Percentiles rank a stretch among this genome's conserved stretches.
phyloP scores from a whole-genome alignment of 2,329 filamentous ascomycete genomes.

The Furcasterigmium sp. region DNA sequence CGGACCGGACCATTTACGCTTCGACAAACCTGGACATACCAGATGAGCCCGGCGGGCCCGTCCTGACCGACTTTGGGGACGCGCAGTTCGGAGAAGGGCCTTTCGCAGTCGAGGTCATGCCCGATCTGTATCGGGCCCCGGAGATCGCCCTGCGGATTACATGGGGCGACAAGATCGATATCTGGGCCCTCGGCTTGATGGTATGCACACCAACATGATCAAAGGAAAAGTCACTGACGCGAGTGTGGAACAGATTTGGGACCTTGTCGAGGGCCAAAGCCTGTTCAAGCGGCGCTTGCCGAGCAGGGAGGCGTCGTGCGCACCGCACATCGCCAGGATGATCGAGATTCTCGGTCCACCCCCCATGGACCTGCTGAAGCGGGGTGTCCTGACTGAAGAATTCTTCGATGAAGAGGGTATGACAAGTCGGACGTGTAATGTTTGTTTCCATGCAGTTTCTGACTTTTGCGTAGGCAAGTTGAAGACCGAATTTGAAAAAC shows the following conservation, averaged over 20 bases:
- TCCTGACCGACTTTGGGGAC: conserved; percentile 25
- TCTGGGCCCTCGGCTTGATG: conserved; percentile 27
- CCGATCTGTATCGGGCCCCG: conserved; percentile 24
- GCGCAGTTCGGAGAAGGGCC: conserved; percentile 17
- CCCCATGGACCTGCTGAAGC: conserved; percentile 23
- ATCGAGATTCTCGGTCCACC: conserved; percentile 30
- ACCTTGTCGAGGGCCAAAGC: conserved; percentile 21
- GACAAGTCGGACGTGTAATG: neutral
- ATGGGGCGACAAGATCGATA: conserved; percentile 26
- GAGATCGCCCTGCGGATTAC: conserved; percentile 26
- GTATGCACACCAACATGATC: conserved; percentile 8
- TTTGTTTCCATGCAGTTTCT: neutral
- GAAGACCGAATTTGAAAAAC: conserved; percentile 3
- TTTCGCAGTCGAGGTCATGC: conserved; percentile 24
- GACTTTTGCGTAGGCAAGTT: conserved; percentile 3
- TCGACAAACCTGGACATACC: conserved; percentile 19
- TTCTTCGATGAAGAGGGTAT: conserved; percentile 18
- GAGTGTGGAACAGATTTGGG: conserved; percentile 19
- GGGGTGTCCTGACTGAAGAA: conserved; percentile 16
- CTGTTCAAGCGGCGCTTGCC: conserved; percentile 17
- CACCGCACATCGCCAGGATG: conserved; percentile 26
- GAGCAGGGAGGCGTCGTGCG: conserved; percentile 15
- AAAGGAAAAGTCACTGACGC: neutral
- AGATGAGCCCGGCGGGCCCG: conserved; percentile 12
- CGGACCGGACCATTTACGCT: conserved; percentile 19